A percentile compares a stretch with the other conserved stretches of the same genome.
These are phyloP conservation scores for Athelia psychrophila DNA, from an alignment of 1,284 basidiomycete genomes.

Conservation along the genomic window DNA sequence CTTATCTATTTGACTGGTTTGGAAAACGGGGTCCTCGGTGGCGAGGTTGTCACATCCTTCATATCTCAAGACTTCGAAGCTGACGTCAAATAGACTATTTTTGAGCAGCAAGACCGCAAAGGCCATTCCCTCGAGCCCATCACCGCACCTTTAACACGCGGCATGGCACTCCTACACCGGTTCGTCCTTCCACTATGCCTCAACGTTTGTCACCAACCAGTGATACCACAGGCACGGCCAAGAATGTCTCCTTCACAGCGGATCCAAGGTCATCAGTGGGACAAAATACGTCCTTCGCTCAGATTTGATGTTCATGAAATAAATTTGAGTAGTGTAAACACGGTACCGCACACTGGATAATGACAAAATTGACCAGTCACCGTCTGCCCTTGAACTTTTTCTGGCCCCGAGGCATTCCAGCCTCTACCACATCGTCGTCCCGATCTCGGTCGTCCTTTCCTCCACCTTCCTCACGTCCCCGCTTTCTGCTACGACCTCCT, in stretches of 20 bases:
- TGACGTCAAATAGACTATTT: constrained; percentile 53
- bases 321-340: constrained; percentile 5
- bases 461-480: constrained; percentile 45
- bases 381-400: constrained; percentile 39
- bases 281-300: constrained; percentile 77
- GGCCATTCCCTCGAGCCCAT: constrained; percentile 52
- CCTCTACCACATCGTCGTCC: constrained; percentile 85
- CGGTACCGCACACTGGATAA: neutral
- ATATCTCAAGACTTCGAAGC: neutral
- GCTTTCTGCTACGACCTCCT: constrained; percentile 51
- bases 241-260: constrained; percentile 79
- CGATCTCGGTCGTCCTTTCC: constrained; percentile 74
- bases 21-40: constrained; percentile 73
- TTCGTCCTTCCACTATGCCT: constrained; percentile 24
- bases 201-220: neutral
- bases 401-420: constrained; percentile 66
- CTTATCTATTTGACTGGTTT: constrained; percentile 73
- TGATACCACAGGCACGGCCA: constrained; percentile 56
- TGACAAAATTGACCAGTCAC: constrained; percentile 14
- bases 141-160: constrained; percentile 57
- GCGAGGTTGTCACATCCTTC: constrained; percentile 46
- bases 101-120: constrained; percentile 54
- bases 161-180: constrained; percentile 73
- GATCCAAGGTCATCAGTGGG: constrained; percentile 62
- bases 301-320: constrained; percentile 68